A percentile compares a stretch with the other conserved stretches of the same genome.
Evolutionary conservation across 345 rosid genomes (phyloP).

Genomic region (Eucalyptus marginata): DNA sequence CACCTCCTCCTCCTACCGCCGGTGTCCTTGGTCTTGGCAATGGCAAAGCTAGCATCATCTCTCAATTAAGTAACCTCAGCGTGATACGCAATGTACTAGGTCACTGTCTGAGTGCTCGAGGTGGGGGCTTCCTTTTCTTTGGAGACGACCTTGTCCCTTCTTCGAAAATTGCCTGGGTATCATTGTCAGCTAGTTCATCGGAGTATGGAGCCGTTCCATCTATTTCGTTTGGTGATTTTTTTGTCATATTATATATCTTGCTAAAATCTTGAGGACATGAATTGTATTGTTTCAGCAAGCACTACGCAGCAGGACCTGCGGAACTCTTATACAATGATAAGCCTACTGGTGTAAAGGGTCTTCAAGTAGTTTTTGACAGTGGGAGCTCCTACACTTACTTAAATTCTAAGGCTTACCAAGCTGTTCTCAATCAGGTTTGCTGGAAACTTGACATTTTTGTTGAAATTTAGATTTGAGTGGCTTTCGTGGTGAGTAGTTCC

Average conservation of each 20-base stretch:
- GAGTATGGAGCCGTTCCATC: conserved; percentile 22
- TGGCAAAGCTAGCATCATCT: conserved; percentile 55
- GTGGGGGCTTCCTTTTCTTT: conserved; percentile 75
- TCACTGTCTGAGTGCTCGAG: conserved; percentile 68
- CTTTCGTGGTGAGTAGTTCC: not conserved
- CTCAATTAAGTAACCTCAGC: conserved; percentile 40
- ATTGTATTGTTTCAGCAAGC: conserved; percentile 33
- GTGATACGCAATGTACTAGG: conserved; percentile 50
- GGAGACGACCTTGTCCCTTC: conserved; percentile 63
- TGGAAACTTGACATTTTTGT: not conserved
- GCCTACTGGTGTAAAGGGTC: conserved; percentile 45
- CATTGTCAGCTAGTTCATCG: conserved; percentile 12
- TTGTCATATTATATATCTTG: not conserved
- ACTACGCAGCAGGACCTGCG: conserved; percentile 57
- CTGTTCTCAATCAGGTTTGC: conserved; percentile 39
- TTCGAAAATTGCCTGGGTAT: conserved; percentile 53
- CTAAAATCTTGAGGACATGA: not conserved
- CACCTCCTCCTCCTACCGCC: conserved; percentile 46
- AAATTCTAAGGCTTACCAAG: conserved; percentile 31
- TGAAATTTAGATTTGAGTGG: not conserved
- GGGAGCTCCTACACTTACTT: conserved; percentile 94
- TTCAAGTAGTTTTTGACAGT: conserved; percentile 58
- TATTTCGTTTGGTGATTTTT: not conserved
- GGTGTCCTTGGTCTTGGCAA: conserved; percentile 85
- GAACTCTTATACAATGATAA: conserved; percentile 48